Evolutionary conservation across 352 stramenopile genomes (phyloP), one percentile per base, ranked within the genome.

Genomic region (Pythium periplocum): DNA sequence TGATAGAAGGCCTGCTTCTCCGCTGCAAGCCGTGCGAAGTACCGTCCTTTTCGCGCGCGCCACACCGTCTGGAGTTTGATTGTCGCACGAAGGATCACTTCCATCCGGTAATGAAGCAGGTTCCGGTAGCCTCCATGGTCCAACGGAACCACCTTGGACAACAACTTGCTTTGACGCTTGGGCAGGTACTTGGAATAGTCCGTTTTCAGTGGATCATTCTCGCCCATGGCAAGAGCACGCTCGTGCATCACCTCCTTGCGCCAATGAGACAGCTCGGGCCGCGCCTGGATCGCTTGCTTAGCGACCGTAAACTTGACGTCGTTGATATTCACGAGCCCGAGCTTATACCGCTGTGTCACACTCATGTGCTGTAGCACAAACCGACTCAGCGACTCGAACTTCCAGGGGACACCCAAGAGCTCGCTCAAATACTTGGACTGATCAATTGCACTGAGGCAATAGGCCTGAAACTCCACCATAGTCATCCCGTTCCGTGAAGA

Each of bases 171-270:
- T 40, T 73, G 64, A 3, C 83, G 71, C 51, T 86, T 87, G 11
- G 73, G 73, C 1, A 97, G 57, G 39, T 97, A 97, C 59, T 91
- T 94, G 8, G 83, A 92, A 60, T 98, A 98, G 59, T 98, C 87
- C 1, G 87, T 83, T 64, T 97, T 97, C 8, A 96, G 62, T 0
- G 90, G 86, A 43, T 98, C 91, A 51, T 97, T 95, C 45, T 90
- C 78, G 9, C 91, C 91, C 82, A 96, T 96, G 0, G 86, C 78
- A 4, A 97, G 59, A 1, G 91, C 90, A 1, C 84, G 75, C 46
- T 96, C 85, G 59, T 98, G 91, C 7, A 97, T 84, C 4, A 77
- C 56, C 36, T 73, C 54, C 53, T 96, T 95, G 30, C 79, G 75
- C 62, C 78, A 84, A 2, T 55, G 63, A 2, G 75, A 78, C 12